A percentile compares a stretch with the other conserved stretches of the same genome.
phyloP scores from a whole-genome alignment of 768 basidiomycete genomes.

The Arthromyces matolae region DNA sequence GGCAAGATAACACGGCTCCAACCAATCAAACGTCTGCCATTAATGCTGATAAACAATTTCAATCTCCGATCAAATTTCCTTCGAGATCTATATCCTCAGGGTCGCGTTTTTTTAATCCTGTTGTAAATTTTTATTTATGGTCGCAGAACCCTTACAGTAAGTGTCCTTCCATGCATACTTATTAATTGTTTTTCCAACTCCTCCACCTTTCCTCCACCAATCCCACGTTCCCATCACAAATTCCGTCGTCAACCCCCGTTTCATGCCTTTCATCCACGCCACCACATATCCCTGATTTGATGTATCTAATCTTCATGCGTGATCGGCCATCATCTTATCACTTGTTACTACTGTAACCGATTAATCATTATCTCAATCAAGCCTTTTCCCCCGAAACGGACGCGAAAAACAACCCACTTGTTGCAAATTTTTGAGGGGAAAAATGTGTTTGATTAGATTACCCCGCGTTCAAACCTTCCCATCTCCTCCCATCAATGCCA shows the following conservation, averaged over 20 bases:
- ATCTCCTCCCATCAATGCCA: too few species aligned
- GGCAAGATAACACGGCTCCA: slow-evolving; percentile 24
- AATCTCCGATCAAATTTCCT: slow-evolving; percentile 11
- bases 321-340: not conserved
- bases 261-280: not conserved
- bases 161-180: too few species aligned
- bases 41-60: slow-evolving; percentile 22
- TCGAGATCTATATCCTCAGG: not conserved
- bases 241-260: not conserved
- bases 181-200: not conserved
- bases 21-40: slow-evolving; percentile 32
- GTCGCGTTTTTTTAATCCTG: not conserved
- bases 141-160: too few species aligned
- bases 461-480: too few species aligned
- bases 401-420: too few species aligned
- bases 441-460: too few species aligned
- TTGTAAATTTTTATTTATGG: too few species aligned
- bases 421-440: too few species aligned
- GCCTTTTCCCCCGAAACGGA: too few species aligned
- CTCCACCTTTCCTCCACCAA: not conserved
- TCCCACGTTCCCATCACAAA: not conserved
- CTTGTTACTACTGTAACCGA: too few species aligned
- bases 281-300: not conserved
- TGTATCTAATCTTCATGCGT: not conserved
- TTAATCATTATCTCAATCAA: too few species aligned